Percentiles rank a stretch among this genome's conserved stretches.
Evolutionary conservation across 2,329 filamentous ascomycete species (phyloP).

Genomic region (Sarocladium brachiariae): DNA sequence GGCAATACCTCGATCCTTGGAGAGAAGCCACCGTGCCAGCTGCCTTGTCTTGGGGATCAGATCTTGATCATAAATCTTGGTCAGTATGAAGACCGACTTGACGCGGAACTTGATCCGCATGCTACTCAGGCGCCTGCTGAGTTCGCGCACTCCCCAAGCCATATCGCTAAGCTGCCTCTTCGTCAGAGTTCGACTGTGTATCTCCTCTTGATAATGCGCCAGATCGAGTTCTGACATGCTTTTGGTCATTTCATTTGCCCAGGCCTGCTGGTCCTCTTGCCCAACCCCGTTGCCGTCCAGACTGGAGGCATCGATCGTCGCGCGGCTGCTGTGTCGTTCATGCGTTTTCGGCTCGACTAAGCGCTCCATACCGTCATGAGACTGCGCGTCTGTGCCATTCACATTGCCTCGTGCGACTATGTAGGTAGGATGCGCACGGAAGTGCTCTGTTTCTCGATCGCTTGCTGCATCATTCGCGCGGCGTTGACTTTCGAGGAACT

Average conservation of each 20-base stretch:
- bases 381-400: slow-evolving; percentile 10
- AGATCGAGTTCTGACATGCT: slow-evolving; percentile 35
- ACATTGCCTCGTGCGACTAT: slow-evolving; percentile 15
- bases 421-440: slow-evolving; percentile 22
- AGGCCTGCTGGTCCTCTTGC: slow-evolving; percentile 50
- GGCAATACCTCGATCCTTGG: slow-evolving; percentile 54
- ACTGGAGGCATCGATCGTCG: slow-evolving; percentile 31
- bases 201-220: slow-evolving; percentile 22
- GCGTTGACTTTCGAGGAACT: slow-evolving; percentile 53
- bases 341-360: slow-evolving; percentile 17
- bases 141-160: slow-evolving; percentile 89
- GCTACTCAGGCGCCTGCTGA: slow-evolving; percentile 78
- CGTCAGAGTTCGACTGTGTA: slow-evolving; percentile 70
- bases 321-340: slow-evolving; percentile 13
- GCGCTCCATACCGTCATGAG: slow-evolving; percentile 2
- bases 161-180: slow-evolving; percentile 95
- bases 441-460: slow-evolving; percentile 21
- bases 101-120: slow-evolving; percentile 78
- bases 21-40: slow-evolving; percentile 73
- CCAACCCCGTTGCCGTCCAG: slow-evolving; percentile 37
- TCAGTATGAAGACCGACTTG: slow-evolving; percentile 77
- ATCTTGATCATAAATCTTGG: slow-evolving; percentile 82
- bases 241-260: slow-evolving; percentile 42
- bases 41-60: slow-evolving; percentile 72
- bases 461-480: slow-evolving; percentile 22